phyloP scores from a whole-genome alignment of 202 grass and related monocot species.

The Thinopyrum obtusiflorum region DNA sequence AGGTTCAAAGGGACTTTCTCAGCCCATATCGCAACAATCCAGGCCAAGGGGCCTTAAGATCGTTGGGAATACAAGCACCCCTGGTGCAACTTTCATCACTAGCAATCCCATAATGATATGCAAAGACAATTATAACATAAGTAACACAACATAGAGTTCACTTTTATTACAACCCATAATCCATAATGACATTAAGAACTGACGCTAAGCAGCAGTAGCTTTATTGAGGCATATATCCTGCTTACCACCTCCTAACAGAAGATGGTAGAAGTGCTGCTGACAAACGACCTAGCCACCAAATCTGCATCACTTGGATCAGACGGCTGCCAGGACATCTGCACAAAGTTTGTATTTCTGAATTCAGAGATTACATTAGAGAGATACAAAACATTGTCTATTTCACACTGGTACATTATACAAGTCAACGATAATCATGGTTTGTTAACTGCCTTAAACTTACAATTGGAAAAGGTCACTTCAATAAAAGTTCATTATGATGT shows the following conservation, averaged over 20 bases:
- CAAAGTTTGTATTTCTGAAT: constrained; percentile 25
- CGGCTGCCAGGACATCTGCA: constrained; percentile 35
- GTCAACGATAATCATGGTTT: constrained; percentile 4
- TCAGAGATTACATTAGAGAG: constrained; percentile 3
- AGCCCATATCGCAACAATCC: constrained; percentile 66
- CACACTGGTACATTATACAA: not conserved
- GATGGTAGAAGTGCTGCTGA: constrained; percentile 37
- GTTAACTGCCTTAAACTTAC: not conserved
- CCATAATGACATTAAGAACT: constrained; percentile 47
- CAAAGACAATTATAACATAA: constrained; percentile 24
- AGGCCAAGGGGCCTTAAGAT: constrained; percentile 39
- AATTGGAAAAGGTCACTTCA: not conserved
- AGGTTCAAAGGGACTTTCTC: constrained; percentile 99
- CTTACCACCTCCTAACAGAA: constrained; percentile 64
- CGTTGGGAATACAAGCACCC: constrained; percentile 78
- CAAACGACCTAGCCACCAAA: constrained; percentile 12
- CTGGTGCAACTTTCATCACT: constrained; percentile 94
- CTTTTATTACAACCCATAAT: constrained; percentile 55
- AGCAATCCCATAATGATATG: constrained; percentile 42
- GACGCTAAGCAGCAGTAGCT: constrained; percentile 45
- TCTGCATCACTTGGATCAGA: constrained; percentile 8
- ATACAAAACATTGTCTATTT: constrained; percentile 7
- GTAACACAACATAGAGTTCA: constrained; percentile 31
- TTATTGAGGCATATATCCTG: constrained; percentile 60
- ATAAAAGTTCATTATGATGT: not conserved